Conservation (phyloP, 352 stramenopile genomes). For the Phytopythium cucurbitacearum region DNA sequence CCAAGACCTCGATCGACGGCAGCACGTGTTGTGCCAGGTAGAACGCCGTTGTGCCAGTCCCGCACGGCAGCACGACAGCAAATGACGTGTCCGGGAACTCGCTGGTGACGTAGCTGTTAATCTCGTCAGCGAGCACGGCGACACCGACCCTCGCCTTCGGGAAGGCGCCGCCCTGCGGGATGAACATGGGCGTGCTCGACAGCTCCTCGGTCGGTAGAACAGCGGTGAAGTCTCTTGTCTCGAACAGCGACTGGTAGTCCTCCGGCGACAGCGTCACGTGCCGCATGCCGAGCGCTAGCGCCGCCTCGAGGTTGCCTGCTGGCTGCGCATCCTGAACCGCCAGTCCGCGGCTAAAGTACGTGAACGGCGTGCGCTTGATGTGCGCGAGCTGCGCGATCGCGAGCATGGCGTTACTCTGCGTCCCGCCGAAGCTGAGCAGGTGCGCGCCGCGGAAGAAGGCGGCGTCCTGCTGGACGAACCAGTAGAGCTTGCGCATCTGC, state of each 20-base stretch:
- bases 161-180: constrained; percentile 74
- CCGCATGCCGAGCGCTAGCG: constrained; percentile 55
- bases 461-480: constrained; percentile 63
- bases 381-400: constrained; percentile 78
- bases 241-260: constrained; percentile 40
- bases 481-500: constrained; percentile 84
- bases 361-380: constrained; percentile 67
- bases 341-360: constrained; percentile 72
- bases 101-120: constrained; percentile 54
- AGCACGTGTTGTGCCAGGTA: constrained; percentile 74
- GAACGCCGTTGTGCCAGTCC: constrained; percentile 74
- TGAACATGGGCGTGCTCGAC: constrained; percentile 22
- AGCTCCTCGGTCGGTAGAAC: constrained; percentile 7
- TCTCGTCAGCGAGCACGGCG: constrained; percentile 49
- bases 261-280: constrained; percentile 44
- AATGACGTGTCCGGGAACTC: constrained; percentile 22
- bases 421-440: constrained; percentile 71
- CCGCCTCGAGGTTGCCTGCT: constrained; percentile 40
- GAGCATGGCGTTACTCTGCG: constrained; percentile 86
- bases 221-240: constrained; percentile 31
- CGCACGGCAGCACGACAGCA: constrained; percentile 65
- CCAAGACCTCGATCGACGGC: constrained; percentile 38
- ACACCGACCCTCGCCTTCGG: constrained; percentile 54
- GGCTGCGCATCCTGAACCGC: constrained; percentile 1
- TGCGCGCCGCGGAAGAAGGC: constrained; percentile 54